These are phyloP conservation scores for Teunomyces tritomae DNA, from an alignment of 805 yeast species.

Conservation along the genomic window DNA sequence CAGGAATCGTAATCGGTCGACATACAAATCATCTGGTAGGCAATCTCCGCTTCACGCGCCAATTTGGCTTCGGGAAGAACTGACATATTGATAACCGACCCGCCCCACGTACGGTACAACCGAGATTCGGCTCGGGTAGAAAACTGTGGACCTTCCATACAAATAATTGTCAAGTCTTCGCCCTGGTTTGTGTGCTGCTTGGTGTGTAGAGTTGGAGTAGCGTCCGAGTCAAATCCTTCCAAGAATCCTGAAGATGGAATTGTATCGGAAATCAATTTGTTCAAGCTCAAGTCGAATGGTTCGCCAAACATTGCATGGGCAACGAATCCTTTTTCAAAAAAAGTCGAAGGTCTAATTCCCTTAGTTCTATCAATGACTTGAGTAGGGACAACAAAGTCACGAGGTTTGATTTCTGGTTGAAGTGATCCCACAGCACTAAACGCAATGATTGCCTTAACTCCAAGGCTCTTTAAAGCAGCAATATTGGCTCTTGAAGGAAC, in stretches of 20 bases:
- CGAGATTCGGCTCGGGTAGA: constrained; percentile 95
- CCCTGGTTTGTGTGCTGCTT: constrained; percentile 54
- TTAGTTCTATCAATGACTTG: constrained; percentile 97
- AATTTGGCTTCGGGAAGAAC: constrained; percentile 96
- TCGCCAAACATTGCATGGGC: constrained; percentile 98
- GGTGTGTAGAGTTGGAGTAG: constrained; percentile 56
- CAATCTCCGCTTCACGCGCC: constrained; percentile 95
- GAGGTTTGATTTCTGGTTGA: constrained; percentile 82
- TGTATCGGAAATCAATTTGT: constrained; percentile 56
- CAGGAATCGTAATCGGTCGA: constrained; percentile 98
- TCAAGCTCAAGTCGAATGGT: constrained; percentile 82
- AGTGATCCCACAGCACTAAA: constrained; percentile 96
- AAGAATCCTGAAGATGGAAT: constrained; percentile 47
- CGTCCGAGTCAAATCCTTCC: constrained; percentile 46
- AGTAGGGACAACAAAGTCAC: constrained; percentile 95
- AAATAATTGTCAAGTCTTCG: constrained; percentile 78
- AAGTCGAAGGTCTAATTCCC: constrained; percentile 87
- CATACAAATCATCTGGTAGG: constrained; percentile 98
- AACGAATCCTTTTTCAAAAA: constrained; percentile 88
- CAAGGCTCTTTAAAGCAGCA: constrained; percentile 87
- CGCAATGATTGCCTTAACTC: constrained; percentile 85
- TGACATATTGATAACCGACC: constrained; percentile 94
- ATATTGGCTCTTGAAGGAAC: constrained; percentile 94
- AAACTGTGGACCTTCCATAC: constrained; percentile 99
- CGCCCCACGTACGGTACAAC: constrained; percentile 85